Base-by-base conservation (phyloP, 2,329 filamentous ascomycete genomes). In the Cladobotryum mycophilum region DNA sequence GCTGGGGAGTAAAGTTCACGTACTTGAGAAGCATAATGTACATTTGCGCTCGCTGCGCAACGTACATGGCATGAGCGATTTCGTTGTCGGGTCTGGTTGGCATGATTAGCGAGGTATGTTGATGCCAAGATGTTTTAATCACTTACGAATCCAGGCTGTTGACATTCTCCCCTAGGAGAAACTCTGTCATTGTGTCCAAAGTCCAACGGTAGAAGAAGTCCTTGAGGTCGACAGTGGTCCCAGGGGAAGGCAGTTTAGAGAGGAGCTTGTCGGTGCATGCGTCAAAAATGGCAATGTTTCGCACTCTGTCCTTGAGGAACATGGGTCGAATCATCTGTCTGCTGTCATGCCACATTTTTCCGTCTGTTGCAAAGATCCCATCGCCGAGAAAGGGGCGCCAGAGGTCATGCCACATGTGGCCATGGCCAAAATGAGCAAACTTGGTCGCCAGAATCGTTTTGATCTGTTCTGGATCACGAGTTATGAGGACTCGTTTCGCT, bases 61-160 rank as follows among this genome's bases (percentile, higher is more conserved):
- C 81, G 55, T 75, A 76, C 65, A 91, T 91, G 0, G 85, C 84
- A 43, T 80, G 71, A 1, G 85, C 84, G 62, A 91, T 89, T 18
- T 77, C 70, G 49, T 72, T 77, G 53, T 74, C 75, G 9, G 72
- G 78, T 54, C 78, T 76, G 22, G 36, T 36, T 36, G 2, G 18
- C 17, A n/a, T 30, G 4, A 3, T 45, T 9, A 46, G n/a, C 9
- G 5, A 15, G 13, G n/a, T 22, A 25, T 9, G n/a, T 8, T 9
- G 12, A 14, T 2, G 17, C 2, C 5, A 20, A 43, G 20, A 34
- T 34, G 13, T 14, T 3, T 5, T 8, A 18, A 18, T 1, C 1
- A 52, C 60, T 53, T 53, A 72, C 70, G 70, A 69, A 46, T 66
- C 66, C 34, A 79, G 59, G 13, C 72, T 74, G 53, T 73, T 67